Base-by-base conservation (phyloP, 768 basidiomycete genomes). In the Neoboletus brunneissimus region DNA sequence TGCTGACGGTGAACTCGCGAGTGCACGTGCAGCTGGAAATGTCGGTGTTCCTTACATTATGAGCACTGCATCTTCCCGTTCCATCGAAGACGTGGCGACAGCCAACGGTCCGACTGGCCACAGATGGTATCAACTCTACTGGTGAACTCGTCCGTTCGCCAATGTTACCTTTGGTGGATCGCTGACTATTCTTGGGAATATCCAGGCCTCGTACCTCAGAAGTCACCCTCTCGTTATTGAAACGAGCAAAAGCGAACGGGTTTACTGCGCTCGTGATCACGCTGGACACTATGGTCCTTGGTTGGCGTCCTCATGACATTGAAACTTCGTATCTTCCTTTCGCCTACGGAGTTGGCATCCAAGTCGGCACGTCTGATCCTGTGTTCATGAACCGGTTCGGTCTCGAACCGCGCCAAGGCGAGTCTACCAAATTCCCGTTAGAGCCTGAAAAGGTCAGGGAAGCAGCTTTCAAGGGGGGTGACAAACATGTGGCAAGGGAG, bases 111-210 rank as follows among this genome's bases (percentile, higher is more conserved):
- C 64, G 2, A 73, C 81, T 49, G 82, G 86, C 0, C 77, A 81
- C 32, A 77, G 90, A 34, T 92, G 89, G 89, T 92, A 81, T 68
- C 91, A 93, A 67, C 78, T 92, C 1, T 92, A 93, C 68, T 89
- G 89, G 88, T 86, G 49, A 56, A 73, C 62, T 5, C 8, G 0
- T 22, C 51, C 27, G 31, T 27, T 37, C n/a, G 10, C 31, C n/a
- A 22, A 29, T 10, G 8, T 42, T 15, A 3, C 31, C 44, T 35
- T 38, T 32, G 38, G 20, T 44, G 25, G 25, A 12, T 13, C 32
- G 50, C 42, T 40, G 12, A 55, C 32, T 15, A 12, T 11, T 32
- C 9, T 34, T 40, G 37, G 31, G 23, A 3, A 41, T 40, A 34
- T 49, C 22, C 51, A 89, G 88, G 88, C 89, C 89, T 2, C 73